phyloP scores from a whole-genome alignment of 164 flowering plant genomes.

The Magnolia changhungtana region DNA sequence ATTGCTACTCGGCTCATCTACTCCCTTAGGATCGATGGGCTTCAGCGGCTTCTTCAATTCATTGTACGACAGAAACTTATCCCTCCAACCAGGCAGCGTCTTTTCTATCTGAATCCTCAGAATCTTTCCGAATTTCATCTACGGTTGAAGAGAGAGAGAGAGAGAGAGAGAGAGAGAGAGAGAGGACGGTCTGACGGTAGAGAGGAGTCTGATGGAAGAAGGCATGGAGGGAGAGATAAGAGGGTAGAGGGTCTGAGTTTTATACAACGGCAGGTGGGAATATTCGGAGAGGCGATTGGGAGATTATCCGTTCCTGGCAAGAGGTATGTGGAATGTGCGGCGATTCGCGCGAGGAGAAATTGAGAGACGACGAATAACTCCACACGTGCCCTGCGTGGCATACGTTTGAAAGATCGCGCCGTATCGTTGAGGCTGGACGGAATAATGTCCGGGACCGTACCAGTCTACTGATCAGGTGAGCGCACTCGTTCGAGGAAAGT shows the following conservation, averaged over 20 bases:
- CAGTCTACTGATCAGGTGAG: no score
- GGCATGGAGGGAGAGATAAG: neutral
- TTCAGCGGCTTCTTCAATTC: constrained; percentile 74
- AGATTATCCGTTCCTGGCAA: neutral
- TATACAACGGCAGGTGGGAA: no score
- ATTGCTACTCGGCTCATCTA: constrained; percentile 17
- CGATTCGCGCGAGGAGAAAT: no score
- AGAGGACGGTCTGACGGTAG: neutral
- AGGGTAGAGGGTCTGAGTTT: neutral
- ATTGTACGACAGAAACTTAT: constrained; percentile 83
- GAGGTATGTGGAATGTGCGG: no score
- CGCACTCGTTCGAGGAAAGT: no score
- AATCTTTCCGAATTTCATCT: constrained; percentile 91
- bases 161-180: neutral
- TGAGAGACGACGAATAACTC: no score
- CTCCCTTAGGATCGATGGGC: constrained; percentile 36
- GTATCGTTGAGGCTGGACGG: no score
- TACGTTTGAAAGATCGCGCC: no score
- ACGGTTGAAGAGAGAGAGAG: neutral
- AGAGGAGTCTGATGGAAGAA: neutral
- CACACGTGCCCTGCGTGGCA: no score
- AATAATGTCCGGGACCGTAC: no score
- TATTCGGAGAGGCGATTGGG: neutral
- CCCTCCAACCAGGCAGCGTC: constrained; percentile 88
- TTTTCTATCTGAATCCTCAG: constrained; percentile 80